Base-by-base conservation (phyloP, 345 rosid species). In the Bruguiera parviflora region DNA sequence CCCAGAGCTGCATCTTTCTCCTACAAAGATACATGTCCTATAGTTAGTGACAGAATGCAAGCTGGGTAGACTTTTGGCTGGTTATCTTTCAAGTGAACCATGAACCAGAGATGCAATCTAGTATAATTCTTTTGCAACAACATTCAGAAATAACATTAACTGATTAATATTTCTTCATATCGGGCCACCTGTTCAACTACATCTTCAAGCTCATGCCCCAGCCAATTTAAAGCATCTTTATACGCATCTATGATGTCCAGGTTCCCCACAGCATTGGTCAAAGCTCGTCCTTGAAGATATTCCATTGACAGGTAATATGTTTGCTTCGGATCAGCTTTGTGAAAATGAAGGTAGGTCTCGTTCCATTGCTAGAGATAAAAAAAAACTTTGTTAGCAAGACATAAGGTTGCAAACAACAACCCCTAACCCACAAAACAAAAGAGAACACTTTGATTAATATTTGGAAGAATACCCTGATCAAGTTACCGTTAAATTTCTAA, bases 1-100 rank as follows among this genome's bases (percentile, higher is more conserved):
- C 98, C 98, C 35, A 94, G 86, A 53, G 98, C 98, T 58, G 98
- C 96, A 83, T 94, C 98, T 84, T 88, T 94, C 82, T 94, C 98
- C 98, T 94, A 68, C 49, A 72, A 66, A 76, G 8, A 66, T 47
- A 28, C 37, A 77, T 24, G 58, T 46, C 56, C 39, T 62, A 33
- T 59, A 60, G 53, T 63, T 53, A 58, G 57, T 61, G 49, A 29
- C 35, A 31, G n/a, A 66, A 52, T 58, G 69, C 56, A 53, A 33
- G 24, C 46, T 59, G 35, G 58, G 35, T 66, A 53, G 66, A 49
- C 31, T 60, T 31, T 51, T 19, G 63, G 51, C 28, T 47, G 53
- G 60, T 52, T 49, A 13, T 56, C 15, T 27, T 56, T 56, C 59
- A 3, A 27, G 16, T 27, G 28, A 24, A 27, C 28, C 59, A 56